A percentile compares a stretch with the other conserved stretches of the same genome.
These are phyloP conservation scores for Paramarasmius palmivorus DNA, from an alignment of 1,284 basidiomycete species.

Conservation along the genomic window DNA sequence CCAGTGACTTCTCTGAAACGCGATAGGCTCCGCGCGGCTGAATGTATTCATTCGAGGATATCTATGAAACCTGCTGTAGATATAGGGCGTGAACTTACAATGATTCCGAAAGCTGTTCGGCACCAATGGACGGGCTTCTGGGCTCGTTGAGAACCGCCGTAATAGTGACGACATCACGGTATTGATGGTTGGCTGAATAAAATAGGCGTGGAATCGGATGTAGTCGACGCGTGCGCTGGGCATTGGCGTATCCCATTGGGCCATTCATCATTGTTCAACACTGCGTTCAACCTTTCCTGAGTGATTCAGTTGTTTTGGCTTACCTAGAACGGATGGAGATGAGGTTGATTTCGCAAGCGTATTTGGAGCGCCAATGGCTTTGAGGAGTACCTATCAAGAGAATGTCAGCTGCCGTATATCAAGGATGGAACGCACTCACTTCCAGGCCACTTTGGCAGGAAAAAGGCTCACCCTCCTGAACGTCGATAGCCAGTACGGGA, in stretches of 20 bases:
- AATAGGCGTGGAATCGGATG: conserved; percentile 86
- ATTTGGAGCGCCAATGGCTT: conserved; percentile 90
- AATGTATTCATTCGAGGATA: conserved; percentile 2
- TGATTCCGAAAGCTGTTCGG: conserved; percentile 18
- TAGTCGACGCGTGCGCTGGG: conserved; percentile 89
- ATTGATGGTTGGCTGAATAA: conserved; percentile 90
- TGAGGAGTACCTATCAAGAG: conserved; percentile 67
- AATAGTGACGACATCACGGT: conserved; percentile 81
- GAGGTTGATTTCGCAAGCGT: conserved; percentile 90
- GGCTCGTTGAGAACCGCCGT: conserved; percentile 84
- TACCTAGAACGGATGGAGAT: conserved; percentile 80
- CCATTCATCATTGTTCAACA: conserved; percentile 70
- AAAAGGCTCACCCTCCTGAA: conserved; percentile 81
- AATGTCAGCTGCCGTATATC: not conserved
- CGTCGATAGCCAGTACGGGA: conserved; percentile 89
- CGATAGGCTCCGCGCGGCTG: conserved; percentile 77
- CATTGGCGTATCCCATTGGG: conserved; percentile 74
- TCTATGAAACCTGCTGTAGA: conserved; percentile 8
- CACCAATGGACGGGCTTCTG: conserved; percentile 54
- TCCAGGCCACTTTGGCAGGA: conserved; percentile 78
- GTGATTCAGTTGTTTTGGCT: conserved; percentile 84
- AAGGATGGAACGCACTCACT: conserved; percentile 37
- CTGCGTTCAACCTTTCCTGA: conserved; percentile 65
- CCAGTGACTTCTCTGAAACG: conserved; percentile 78
- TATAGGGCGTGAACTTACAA: conserved; percentile 2